These are phyloP conservation scores for Malus asiatica DNA, from an alignment of 306 rosid genomes.

Conservation along the genomic window DNA sequence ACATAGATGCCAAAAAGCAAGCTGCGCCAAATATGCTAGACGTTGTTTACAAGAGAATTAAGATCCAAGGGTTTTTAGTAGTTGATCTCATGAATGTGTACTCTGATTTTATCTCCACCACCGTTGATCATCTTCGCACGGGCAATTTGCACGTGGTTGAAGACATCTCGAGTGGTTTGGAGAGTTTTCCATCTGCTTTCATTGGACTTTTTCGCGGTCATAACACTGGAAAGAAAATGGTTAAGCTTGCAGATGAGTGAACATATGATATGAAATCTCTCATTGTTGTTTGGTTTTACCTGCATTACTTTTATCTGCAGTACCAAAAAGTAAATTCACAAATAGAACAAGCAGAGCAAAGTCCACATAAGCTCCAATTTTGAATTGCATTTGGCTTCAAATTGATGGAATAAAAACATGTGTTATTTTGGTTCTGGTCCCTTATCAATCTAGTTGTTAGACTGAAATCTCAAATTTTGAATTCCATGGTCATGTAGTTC, in stretches of 20 bases:
- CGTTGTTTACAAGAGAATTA: constrained; percentile 56
- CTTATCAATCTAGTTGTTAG: too few species aligned
- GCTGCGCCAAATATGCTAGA: constrained; percentile 48
- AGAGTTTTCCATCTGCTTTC: constrained; percentile 58
- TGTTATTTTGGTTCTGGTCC: too few species aligned
- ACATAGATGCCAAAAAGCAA: constrained; percentile 28
- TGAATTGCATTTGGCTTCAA: too few species aligned
- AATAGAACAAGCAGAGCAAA: too few species aligned
- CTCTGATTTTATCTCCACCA: constrained; percentile 33
- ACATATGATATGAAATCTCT: neutral
- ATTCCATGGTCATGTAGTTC: constrained; percentile 58
- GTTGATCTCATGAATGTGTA: constrained; percentile 34
- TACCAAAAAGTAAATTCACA: too few species aligned
- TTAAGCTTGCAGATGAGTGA: constrained; percentile 33
- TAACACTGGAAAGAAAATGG: constrained; percentile 64
- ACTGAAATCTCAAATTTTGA: too few species aligned
- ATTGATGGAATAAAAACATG: too few species aligned
- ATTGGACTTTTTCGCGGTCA: constrained; percentile 51
- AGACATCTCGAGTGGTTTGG: constrained; percentile 49
- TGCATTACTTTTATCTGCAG: neutral
- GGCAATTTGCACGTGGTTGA: constrained; percentile 39
- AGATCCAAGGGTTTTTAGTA: constrained; percentile 45
- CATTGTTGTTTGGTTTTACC: neutral
- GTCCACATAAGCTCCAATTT: too few species aligned
- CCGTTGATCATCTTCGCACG: constrained; percentile 33